Evolutionary conservation across 2,329 filamentous ascomycete genomes (phyloP).

Genomic region (Colletotrichum caudatum): DNA sequence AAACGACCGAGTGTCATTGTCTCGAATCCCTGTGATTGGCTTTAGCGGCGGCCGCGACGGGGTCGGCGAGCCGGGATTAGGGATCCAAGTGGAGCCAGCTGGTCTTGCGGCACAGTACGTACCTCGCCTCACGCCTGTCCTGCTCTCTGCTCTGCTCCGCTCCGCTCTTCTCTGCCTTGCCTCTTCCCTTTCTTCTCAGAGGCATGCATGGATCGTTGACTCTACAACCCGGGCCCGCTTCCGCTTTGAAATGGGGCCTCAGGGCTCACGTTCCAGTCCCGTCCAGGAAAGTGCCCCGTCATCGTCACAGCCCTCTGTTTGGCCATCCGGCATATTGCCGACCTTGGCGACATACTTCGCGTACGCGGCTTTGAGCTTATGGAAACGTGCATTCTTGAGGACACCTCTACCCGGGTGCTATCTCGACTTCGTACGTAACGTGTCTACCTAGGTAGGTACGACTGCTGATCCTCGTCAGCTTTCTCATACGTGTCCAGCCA

Average conservation of each 20-base stretch:
- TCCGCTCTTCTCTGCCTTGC: no score
- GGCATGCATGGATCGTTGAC: not conserved
- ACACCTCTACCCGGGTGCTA: not conserved
- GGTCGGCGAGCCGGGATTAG: constrained; percentile 19
- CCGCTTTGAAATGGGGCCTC: not conserved
- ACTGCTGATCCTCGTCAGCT: not conserved
- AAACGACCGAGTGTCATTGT: constrained; percentile 31
- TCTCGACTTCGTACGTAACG: not conserved
- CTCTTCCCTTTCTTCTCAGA: not conserved
- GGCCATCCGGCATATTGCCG: not conserved
- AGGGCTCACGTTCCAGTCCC: not conserved
- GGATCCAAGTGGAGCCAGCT: constrained; percentile 6
- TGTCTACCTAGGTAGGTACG: not conserved
- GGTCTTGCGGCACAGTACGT: not conserved
- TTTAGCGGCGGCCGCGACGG: constrained; percentile 21
- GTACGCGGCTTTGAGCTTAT: not conserved
- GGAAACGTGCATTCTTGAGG: not conserved
- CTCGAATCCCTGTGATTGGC: constrained; percentile 24
- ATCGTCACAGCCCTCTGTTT: not conserved
- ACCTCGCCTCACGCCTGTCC: not conserved
- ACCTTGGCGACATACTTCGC: not conserved
- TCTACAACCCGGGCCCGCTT: constrained; percentile 6
- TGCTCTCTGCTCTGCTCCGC: not conserved
- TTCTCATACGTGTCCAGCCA: not conserved
- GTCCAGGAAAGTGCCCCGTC: constrained; percentile 1